Evolutionary conservation across 805 yeast species (phyloP).

Genomic region (Candida caryicola): DNA sequence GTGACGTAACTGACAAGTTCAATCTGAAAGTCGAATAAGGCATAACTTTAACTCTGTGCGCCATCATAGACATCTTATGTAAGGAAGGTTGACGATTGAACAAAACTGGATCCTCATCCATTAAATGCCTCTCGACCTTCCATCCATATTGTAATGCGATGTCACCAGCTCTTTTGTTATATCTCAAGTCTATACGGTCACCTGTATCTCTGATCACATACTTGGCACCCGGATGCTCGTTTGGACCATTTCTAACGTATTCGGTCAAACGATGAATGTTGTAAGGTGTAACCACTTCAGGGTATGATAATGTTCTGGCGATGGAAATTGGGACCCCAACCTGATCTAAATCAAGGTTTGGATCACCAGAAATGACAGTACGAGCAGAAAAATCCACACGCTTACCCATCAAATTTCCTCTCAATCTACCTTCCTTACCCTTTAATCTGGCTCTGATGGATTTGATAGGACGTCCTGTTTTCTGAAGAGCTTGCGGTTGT

Average conservation of each 20-base stretch:
- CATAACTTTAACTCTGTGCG: conserved; percentile 97
- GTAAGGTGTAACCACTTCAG: conserved; percentile 97
- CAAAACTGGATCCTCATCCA: conserved; percentile 96
- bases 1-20: conserved; percentile 95
- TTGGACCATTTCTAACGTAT: conserved; percentile 95
- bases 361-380: conserved; percentile 99
- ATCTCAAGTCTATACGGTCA: conserved; percentile 95
- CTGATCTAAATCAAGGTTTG: conserved; percentile 94
- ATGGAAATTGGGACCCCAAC: conserved; percentile 98
- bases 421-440: conserved; percentile 98
- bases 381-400: conserved; percentile 99
- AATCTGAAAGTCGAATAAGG: conserved; percentile 97
- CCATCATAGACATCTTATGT: conserved; percentile 99
- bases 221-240: conserved; percentile 99
- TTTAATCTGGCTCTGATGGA: conserved; percentile 98
- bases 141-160: conserved; percentile 97
- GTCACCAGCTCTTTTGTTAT: conserved; percentile 97
- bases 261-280: conserved; percentile 92
- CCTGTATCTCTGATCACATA: conserved; percentile 98
- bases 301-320: conserved; percentile 93
- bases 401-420: conserved; percentile 99
- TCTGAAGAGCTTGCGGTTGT: conserved; percentile 98
- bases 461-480: conserved; percentile 97
- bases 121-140: conserved; percentile 97
- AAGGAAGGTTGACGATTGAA: conserved; percentile 99